Percentiles rank a stretch among this genome's conserved stretches.
These are phyloP conservation scores for Pseudomicrostroma phylloplanum DNA, from an alignment of 1,284 basidiomycete genomes.

Conservation along the genomic window DNA sequence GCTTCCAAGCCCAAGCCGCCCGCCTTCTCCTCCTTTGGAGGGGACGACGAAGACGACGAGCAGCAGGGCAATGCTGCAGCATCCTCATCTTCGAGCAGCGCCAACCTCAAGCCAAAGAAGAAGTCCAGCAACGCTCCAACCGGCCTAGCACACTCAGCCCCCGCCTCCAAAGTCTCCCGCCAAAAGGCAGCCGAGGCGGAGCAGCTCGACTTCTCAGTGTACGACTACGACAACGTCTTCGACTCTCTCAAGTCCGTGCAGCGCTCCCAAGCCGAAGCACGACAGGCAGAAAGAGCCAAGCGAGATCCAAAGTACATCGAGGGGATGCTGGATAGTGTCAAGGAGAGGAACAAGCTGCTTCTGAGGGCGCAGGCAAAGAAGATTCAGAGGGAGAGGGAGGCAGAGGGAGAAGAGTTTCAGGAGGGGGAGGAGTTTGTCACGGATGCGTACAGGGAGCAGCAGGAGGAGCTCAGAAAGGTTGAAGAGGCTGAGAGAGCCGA, in stretches of 20 bases:
- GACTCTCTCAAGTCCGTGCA: constrained; percentile 84
- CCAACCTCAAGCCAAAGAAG: neutral
- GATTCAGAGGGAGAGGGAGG: constrained; percentile 84
- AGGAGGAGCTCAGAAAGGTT: constrained; percentile 79
- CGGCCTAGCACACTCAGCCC: constrained; percentile 19
- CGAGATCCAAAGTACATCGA: constrained; percentile 85
- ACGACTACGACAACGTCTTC: constrained; percentile 93
- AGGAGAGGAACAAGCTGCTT: constrained; percentile 78
- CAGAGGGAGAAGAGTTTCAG: constrained; percentile 85
- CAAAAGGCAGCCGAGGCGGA: constrained; percentile 59
- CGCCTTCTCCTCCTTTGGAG: neutral
- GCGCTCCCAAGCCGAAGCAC: constrained; percentile 55
- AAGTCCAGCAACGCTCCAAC: constrained; percentile 6
- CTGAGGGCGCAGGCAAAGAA: constrained; percentile 97
- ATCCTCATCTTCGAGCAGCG: neutral
- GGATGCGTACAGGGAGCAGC: constrained; percentile 92
- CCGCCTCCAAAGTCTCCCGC: constrained; percentile 26
- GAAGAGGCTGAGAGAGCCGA: constrained; percentile 63
- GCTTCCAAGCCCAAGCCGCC: neutral
- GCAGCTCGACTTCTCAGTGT: constrained; percentile 74
- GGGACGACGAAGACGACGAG: constrained; percentile 22
- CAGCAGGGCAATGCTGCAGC: constrained; percentile 14
- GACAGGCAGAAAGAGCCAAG: constrained; percentile 60
- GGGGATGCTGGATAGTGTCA: constrained; percentile 72
- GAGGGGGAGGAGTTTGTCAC: constrained; percentile 97